Evolutionary conservation across 352 stramenopile genomes (phyloP).

Genomic region (Thraustochytrium striatum): DNA sequence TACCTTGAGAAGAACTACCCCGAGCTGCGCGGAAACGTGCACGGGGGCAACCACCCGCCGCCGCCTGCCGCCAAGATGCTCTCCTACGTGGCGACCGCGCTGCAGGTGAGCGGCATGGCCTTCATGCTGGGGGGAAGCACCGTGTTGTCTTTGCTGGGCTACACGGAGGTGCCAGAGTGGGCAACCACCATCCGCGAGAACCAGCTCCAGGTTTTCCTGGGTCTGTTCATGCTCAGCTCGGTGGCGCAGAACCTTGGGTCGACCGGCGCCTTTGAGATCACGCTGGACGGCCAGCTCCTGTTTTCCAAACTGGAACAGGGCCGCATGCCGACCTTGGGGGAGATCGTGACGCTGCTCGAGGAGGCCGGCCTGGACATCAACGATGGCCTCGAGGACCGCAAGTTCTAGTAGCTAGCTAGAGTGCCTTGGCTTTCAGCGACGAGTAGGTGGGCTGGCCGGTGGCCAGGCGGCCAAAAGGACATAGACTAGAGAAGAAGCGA

Average conservation of each 20-base stretch:
- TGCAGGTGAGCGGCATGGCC: conserved; percentile 10
- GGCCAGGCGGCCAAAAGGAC: too few relatives aligned
- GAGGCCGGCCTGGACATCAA: neutral
- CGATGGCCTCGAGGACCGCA: conserved; percentile 11
- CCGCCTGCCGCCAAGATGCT: neutral
- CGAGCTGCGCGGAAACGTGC: conserved; percentile 15
- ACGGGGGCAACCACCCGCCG: conserved; percentile 39
- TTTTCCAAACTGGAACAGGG: conserved; percentile 44
- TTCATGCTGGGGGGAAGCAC: conserved; percentile 9
- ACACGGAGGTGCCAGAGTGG: neutral
- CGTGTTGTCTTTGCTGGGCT: conserved; percentile 11
- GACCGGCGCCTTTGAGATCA: conserved; percentile 44
- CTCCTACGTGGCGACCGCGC: neutral
- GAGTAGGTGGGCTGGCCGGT: too few relatives aligned
- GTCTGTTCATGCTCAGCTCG: conserved; percentile 34
- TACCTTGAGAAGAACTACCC: conserved; percentile 43
- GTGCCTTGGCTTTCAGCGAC: too few relatives aligned
- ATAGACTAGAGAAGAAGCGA: too few relatives aligned
- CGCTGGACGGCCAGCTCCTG: conserved; percentile 18
- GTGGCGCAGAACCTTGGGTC: conserved; percentile 40
- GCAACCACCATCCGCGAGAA: neutral
- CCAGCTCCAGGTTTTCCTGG: conserved; percentile 38
- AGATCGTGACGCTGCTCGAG: conserved; percentile 23
- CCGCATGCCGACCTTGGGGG: conserved; percentile 30
- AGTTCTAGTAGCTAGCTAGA: neutral